Evolutionary conservation across 108 stramenopile genomes (phyloP), one percentile per base, ranked within the genome.

Genomic region (Nannochloropsis granulata): DNA sequence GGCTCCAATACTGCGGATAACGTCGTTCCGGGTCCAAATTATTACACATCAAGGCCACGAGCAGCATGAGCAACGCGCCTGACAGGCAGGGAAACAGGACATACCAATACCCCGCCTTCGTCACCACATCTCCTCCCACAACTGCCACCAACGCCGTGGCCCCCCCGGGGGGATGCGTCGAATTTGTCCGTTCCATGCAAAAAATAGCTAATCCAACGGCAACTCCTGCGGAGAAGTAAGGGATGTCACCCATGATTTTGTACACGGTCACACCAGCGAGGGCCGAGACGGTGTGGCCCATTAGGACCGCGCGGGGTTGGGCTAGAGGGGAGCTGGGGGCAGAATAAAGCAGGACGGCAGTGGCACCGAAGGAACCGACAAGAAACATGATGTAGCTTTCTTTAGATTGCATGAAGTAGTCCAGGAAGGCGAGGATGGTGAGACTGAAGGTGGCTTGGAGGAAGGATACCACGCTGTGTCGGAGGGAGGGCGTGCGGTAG

Each of bases 1-100:
- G 21, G 11, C 56, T 71, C 82, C 82, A 82, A 23, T 82, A 82
- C 82, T 82, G 82, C 71, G 82, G 82, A 23, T 82, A 82, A 71
- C 0, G 13, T 5, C 82, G 45, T 3, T 82, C n/a, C 71, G 45
- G 45, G 82, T 82, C 46, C 45, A 82, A 14, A 21, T 82, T 82
- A 44, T 82, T 82, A 23, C n/a, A 43, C 2, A 82, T 19, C 13
- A 78, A 23, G 71, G 24, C 23, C 44, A 82, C 82, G 79, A 79
- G 24, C 13, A 79, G 79, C 79, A 79, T 79, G 23, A 79, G n/a
- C 24, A 79, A 25, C n/a, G 79, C 79, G 24, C 79, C 79, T 21
- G 79, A 24, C 23, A 13, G 13, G 13, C 24, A 23, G 25, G 82
- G 82, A 21, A 82, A 24, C 8, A 82, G 82, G 23, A 82, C 82